Base-by-base conservation (phyloP, 164 flowering plant genomes). In the Macadamia integrifolia region DNA sequence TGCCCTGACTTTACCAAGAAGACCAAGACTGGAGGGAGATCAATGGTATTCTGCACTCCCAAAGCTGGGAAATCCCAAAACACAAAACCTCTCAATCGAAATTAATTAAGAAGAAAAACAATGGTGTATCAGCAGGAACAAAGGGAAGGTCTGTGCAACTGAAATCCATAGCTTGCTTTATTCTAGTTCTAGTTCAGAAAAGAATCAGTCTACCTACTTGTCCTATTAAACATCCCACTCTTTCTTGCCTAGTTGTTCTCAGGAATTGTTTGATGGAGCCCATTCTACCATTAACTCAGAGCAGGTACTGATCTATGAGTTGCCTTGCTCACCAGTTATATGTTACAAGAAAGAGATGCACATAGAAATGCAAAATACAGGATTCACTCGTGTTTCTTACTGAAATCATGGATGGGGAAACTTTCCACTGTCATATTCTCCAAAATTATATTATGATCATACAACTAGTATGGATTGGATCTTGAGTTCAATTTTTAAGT, bases 1-100 rank as follows among this genome's bases (percentile, higher is more conserved):
- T 67, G 52, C 64, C 53, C 61, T 12, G 75, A 74, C 56, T 74
- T 83, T 28, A 57, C 74, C 29, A 84, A 72, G 72, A 84, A 70
- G 66, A 58, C 12, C 58, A 79, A 71, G 62, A 79, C 75, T 64
- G 59, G 28, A 49, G 69, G 50, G 49, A 49, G 17, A 29, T n/a
- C 69, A 29, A 42, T 61, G 62, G 31, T 52, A 44, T 58, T 48
- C 18, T 67, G 75, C 17, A 80, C 81, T 53, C 44, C 60, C 31
- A 73, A 71, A 53, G 64, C 23, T 60, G 60, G 60, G 40, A 72
- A 44, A 62, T 44, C 69, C 10, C 61, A 49, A 28, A 73, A 62
- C 40, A 68, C 43, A 67, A 18, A 11, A 35, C 18, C 40, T 68
- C 62, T 13, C 69, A 58, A 48, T 58, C 28, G 17, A 23, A 23